Evolutionary conservation across 129 eudicot genomes (phyloP), one percentile per base, ranked within the genome.

Genomic region (Saposhnikovia divaricata): DNA sequence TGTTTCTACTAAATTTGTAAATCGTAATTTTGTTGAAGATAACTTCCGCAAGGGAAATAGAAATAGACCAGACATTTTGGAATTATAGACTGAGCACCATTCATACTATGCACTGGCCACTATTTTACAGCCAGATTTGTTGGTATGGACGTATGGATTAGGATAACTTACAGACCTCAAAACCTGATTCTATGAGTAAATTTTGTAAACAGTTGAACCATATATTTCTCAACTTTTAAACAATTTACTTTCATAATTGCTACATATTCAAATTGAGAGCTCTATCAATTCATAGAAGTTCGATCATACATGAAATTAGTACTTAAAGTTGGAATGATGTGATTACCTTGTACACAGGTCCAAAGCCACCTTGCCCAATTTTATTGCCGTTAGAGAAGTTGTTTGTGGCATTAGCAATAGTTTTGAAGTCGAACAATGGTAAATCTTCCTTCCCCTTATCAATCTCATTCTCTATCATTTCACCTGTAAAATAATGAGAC

Each of bases 331-430:
- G 39, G 72, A 66, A 34, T 2, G 31, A 27, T 66, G 37, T 31
- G 39, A 19, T 38, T 70, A 70, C 75, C 75, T 70, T 70, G 75
- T 70, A 70, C 12, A 70, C 75, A 70, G 75, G 43, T 70, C 75
- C 75, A 71, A 71, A 71, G 46, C 75, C 75, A 37, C 75, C 75
- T 71, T 71, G 44, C 27, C 75, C 75, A 39, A 71, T 47, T 39
- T 71, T 71, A 71, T 37, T 31, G 6, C 27, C 43, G 12, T 4
- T 0, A 39, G 75, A 71, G 9, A 71, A 71, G 75, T 71, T 34
- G 46, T 71, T 37, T 34, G 75, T 71, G 28, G 75, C 75, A 71
- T 71, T 16, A 39, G 75, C 47, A 15, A 71, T 71, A 34, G 75
- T 71, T 71, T 5, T 71, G 75, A 71, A 71, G 27, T 71, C 75